Evolutionary conservation across 2,329 filamentous ascomycete species (phyloP).

Genomic region (Fusarium annulatum): DNA sequence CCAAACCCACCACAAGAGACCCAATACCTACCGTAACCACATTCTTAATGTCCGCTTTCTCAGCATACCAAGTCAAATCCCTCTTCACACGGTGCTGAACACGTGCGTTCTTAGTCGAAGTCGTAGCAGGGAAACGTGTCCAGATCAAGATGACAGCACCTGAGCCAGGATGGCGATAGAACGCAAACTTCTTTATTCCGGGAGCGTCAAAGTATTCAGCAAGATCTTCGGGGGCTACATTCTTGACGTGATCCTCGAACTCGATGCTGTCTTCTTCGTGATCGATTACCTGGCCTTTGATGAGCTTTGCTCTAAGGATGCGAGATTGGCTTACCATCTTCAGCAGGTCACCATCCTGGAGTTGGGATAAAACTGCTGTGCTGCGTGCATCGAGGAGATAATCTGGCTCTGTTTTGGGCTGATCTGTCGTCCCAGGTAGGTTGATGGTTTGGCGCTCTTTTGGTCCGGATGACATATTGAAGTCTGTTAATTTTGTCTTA

Average conservation of each 20-base stretch:
- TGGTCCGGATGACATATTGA: neutral
- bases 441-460: neutral
- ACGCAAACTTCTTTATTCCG: neutral
- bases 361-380: neutral
- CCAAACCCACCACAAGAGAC: rapidly evolving
- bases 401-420: neutral
- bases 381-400: neutral
- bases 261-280: neutral
- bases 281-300: neutral
- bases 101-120: slow-evolving; percentile 2
- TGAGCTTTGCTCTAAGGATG: neutral
- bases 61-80: slow-evolving; percentile 4
- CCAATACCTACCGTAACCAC: neutral
- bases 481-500: neutral
- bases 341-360: slow-evolving; percentile 18
- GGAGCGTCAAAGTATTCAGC: neutral
- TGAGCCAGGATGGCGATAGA: slow-evolving; percentile 8
- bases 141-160: slow-evolving; percentile 20
- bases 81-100: slow-evolving; percentile 7
- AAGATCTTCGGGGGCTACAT: neutral
- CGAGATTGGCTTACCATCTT: neutral
- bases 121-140: slow-evolving; percentile 1
- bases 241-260: neutral
- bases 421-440: neutral
- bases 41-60: neutral